phyloP scores from a whole-genome alignment of 805 yeast species.

The Ogataea pini region DNA sequence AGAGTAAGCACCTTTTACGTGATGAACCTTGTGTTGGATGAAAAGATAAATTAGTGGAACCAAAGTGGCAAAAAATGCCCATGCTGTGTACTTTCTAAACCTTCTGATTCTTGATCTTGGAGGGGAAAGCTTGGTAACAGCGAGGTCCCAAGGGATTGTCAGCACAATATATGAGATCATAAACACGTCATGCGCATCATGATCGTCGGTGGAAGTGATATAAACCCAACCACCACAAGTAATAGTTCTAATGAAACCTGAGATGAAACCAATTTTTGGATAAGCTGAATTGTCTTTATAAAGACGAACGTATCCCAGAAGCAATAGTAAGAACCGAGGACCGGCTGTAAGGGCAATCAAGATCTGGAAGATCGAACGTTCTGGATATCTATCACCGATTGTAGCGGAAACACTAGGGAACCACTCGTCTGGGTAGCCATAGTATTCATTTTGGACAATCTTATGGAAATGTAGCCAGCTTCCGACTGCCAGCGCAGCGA shows the following conservation, averaged over 20 bases:
- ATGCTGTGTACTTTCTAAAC: slow-evolving; percentile 54
- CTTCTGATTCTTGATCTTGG: slow-evolving; percentile 48
- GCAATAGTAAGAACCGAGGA: slow-evolving; percentile 73
- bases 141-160: slow-evolving; percentile 87
- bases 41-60: slow-evolving; percentile 86
- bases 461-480: slow-evolving; percentile 78
- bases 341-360: slow-evolving; percentile 92
- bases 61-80: slow-evolving; percentile 66
- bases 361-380: slow-evolving; percentile 87
- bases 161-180: slow-evolving; percentile 89
- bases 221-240: slow-evolving; percentile 99
- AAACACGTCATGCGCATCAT: slow-evolving; percentile 92
- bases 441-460: slow-evolving; percentile 83
- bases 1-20: slow-evolving; percentile 91
- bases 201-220: slow-evolving; percentile 95
- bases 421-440: slow-evolving; percentile 97
- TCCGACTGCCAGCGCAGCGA: slow-evolving; percentile 75
- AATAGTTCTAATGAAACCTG: slow-evolving; percentile 86
- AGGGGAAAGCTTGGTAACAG: slow-evolving; percentile 53
- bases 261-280: slow-evolving; percentile 45
- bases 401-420: slow-evolving; percentile 97
- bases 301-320: slow-evolving; percentile 52
- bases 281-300: slow-evolving; percentile 38
- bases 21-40: slow-evolving; percentile 89
- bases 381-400: slow-evolving; percentile 96